phyloP scores from a whole-genome alignment of 139 green algal species.

The Chlorella vulgaris region DNA sequence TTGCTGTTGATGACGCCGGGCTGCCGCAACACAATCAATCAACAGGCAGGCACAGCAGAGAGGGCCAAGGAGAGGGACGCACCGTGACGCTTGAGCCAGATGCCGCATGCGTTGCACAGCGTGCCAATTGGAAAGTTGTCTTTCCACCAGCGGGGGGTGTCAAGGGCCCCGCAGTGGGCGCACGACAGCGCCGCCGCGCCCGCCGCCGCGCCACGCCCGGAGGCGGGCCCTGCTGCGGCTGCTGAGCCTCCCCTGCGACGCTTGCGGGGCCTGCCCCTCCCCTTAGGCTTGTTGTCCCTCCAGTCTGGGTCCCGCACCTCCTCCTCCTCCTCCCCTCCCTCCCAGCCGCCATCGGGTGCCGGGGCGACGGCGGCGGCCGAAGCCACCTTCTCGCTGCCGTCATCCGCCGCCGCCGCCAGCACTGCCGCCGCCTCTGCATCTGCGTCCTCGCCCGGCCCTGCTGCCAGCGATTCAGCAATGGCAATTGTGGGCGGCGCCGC shows the following conservation, averaged over 20 bases:
- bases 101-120: constrained; percentile 49
- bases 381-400: neutral
- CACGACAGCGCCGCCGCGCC: constrained; percentile 4
- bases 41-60: neutral
- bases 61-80: neutral
- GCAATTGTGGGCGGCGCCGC: neutral
- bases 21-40: neutral
- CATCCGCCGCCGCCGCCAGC: neutral
- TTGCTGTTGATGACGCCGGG: too few species aligned
- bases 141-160: constrained; percentile 48
- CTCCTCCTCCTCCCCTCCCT: neutral
- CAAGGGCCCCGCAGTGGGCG: constrained; percentile 36
- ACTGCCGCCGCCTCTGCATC: neutral
- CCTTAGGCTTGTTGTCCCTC: constrained; percentile 4
- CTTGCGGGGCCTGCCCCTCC: constrained; percentile 8
- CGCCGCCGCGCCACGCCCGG: too few species aligned
- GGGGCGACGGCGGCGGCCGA: neutral
- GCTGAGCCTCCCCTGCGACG: neutral
- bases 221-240: neutral
- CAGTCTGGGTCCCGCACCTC: constrained; percentile 5
- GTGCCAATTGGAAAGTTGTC: constrained; percentile 39
- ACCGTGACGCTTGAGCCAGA: constrained; percentile 51
- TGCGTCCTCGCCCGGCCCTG: neutral
- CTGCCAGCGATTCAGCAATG: neutral
- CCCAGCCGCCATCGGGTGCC: too few species aligned